Percentiles rank a stretch among this genome's conserved stretches.
phyloP scores from a whole-genome alignment of 108 stramenopile genomes.

The Licmophora abbreviata region DNA sequence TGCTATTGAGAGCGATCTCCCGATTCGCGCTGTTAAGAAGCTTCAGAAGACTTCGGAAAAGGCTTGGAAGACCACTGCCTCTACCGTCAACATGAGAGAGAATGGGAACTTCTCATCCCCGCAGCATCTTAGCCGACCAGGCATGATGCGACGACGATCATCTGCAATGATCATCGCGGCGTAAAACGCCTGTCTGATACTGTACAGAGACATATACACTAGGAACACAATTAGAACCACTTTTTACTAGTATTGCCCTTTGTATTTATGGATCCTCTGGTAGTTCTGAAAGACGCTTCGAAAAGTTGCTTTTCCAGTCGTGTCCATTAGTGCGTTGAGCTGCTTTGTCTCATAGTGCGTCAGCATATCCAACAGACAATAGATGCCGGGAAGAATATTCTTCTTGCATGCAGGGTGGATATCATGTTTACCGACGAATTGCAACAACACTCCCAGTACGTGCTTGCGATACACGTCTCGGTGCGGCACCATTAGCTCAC shows the following conservation, averaged over 20 bases:
- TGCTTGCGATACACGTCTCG: slow-evolving; percentile 84
- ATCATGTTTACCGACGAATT: slow-evolving; percentile 36
- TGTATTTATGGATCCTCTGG: slow-evolving; percentile 65
- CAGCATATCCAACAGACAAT: slow-evolving; percentile 61
- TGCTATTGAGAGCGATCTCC: background rate
- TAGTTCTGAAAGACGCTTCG: slow-evolving; percentile 52
- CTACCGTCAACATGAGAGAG: too few species aligned
- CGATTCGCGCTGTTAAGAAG: background rate
- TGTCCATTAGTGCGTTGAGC: slow-evolving; percentile 64
- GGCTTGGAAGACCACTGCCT: background rate
- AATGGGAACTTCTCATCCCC: too few species aligned
- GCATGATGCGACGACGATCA: too few species aligned
- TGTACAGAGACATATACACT: background rate
- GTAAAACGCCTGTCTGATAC: background rate
- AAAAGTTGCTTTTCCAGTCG: slow-evolving; percentile 46
- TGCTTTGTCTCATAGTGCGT: slow-evolving; percentile 61
- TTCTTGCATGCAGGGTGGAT: slow-evolving; percentile 35
- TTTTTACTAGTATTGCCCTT: slow-evolving; percentile 45
- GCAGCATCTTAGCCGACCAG: too few species aligned
- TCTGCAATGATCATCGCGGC: background rate
- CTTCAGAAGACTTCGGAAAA: background rate
- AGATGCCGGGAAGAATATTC: slow-evolving; percentile 44
- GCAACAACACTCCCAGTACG: slow-evolving; percentile 53
- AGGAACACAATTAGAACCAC: background rate
- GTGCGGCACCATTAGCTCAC: slow-evolving; percentile 69